Evolutionary conservation across 2,329 filamentous ascomycete species (phyloP).

Genomic region (Nothophaeocryptopus gaeumannii): DNA sequence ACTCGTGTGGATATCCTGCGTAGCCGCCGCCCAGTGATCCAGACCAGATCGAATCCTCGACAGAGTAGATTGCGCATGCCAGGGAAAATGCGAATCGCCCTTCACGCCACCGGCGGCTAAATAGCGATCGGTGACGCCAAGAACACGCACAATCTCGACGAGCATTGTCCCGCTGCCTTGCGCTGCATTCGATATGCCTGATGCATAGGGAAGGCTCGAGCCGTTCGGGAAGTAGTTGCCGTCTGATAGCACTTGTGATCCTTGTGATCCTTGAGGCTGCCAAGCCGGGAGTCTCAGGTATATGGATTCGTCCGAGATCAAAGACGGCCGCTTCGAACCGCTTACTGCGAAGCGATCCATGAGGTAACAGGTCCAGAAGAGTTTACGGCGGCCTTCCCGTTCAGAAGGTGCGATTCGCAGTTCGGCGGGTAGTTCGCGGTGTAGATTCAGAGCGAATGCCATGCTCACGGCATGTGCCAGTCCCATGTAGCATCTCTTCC

Average conservation of each 20-base stretch:
- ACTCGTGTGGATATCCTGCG: slow-evolving; percentile 73
- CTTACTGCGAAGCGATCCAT: slow-evolving; percentile 81
- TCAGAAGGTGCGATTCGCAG: slow-evolving; percentile 64
- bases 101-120: slow-evolving; percentile 82
- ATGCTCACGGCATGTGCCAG: slow-evolving; percentile 77
- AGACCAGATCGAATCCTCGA: slow-evolving; percentile 83
- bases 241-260: slow-evolving; percentile 62
- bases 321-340: slow-evolving; percentile 76
- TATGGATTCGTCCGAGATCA: slow-evolving; percentile 75
- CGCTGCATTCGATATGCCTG: slow-evolving; percentile 56
- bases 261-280: slow-evolving; percentile 56
- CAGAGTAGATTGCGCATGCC: slow-evolving; percentile 80
- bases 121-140: slow-evolving; percentile 81
- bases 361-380: slow-evolving; percentile 87
- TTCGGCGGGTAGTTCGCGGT: slow-evolving; percentile 68
- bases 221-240: slow-evolving; percentile 78
- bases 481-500: slow-evolving; percentile 84
- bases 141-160: slow-evolving; percentile 77
- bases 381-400: slow-evolving; percentile 70
- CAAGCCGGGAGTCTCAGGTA: slow-evolving; percentile 72
- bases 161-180: slow-evolving; percentile 77
- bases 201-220: slow-evolving; percentile 60
- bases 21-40: slow-evolving; percentile 80
- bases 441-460: slow-evolving; percentile 76
- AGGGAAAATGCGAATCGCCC: slow-evolving; percentile 85